Evolutionary conservation across 345 rosid species (phyloP), one percentile per base, ranked within the genome.

Genomic region (Lepidium aucheri): DNA sequence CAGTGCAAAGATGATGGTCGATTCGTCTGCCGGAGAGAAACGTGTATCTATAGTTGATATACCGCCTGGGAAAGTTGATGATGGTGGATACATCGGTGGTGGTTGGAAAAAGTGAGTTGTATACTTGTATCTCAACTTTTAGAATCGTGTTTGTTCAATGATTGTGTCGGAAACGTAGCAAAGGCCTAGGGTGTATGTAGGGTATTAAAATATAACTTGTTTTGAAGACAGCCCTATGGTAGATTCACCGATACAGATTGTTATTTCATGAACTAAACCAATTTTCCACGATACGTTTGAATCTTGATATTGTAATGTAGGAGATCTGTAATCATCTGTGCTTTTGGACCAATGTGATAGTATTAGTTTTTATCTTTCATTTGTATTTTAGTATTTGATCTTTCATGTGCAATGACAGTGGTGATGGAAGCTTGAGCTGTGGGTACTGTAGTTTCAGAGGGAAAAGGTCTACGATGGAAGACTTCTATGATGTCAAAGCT

Each of bases 401-500:
- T n/a, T n/a, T n/a, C n/a, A n/a, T 14, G n/a, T 67, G 52, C n/a
- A 39, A 77, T 81, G 74, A 63, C 96, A 91, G 99, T 71, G 91
- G 88, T 9, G 86, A 89, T 33, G 90, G 96, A 53, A 84, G 79
- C 78, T 54, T 95, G 78, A 91, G 91, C 86, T 95, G 98, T 73
- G 99, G 97, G 8, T 87, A 85, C 71, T 89, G 96, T 57, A 91
- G 95, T 79, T 91, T 89, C 76, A 74, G 93, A 80, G 99, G 99
- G 71, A 95, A 91, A 85, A 85, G 99, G 70, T 87, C 83, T 24
- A 83, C 91, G 14, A 95, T 95, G 98, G 98, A 95, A 76, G 98
- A 95, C 69, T 95, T 85, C 74, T 95, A 77, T 67, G 96, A 91
- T 70, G 75, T 91, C 33, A 91, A 84, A 70, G 81, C 79, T 58